Base-by-base conservation (phyloP, 352 stramenopile species). In the Phytophthora agathidicida region DNA sequence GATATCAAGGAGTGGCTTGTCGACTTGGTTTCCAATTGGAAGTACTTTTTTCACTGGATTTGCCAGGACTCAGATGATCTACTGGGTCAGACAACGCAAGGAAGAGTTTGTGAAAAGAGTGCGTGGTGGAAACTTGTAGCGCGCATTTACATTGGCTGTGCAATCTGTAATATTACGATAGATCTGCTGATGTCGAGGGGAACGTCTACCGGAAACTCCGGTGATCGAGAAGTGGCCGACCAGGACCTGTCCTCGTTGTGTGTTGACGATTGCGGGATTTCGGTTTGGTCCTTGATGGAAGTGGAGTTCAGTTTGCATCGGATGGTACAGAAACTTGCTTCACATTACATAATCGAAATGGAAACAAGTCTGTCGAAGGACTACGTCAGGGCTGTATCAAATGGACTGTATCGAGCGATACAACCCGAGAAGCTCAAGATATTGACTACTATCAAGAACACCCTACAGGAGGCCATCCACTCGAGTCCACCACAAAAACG, bases 31-130 rank as follows among this genome's bases (percentile, higher is more conserved):
- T 79, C 77, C 23, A 83, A 83, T 30, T 67, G 64, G 65, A 80
- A 75, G 45, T 71, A 76, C 10, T 80, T 87, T 54, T 85, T 87
- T 39, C 60, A 73, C 26, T 87, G 77, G 77, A 66, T 87, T 19
- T 78, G 71, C 8, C 72, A 83, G 22, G 57, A 63, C 44, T 61
- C 42, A 41, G 51, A 75, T 8, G 46, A 54, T 36, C 14, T 65
- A n/a, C 2, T 75, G 37, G 60, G 36, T 36, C 33, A 27, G 36
- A 51, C 54, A 62, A 19, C 14, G 45, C 56, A 54, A 22, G 17
- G 20, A 30, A 41, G 7, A 32, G 7, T n/a, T 26, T 41, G 38
- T 41, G 56, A 47, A 16, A 78, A 72, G 31, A 59, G 38, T 32
- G 46, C 33, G 20, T 70, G 65, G 60, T 87, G 77, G 77, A 60